Conservation (phyloP, 139 green algal genomes). For the Chlorella sp. region DNA sequence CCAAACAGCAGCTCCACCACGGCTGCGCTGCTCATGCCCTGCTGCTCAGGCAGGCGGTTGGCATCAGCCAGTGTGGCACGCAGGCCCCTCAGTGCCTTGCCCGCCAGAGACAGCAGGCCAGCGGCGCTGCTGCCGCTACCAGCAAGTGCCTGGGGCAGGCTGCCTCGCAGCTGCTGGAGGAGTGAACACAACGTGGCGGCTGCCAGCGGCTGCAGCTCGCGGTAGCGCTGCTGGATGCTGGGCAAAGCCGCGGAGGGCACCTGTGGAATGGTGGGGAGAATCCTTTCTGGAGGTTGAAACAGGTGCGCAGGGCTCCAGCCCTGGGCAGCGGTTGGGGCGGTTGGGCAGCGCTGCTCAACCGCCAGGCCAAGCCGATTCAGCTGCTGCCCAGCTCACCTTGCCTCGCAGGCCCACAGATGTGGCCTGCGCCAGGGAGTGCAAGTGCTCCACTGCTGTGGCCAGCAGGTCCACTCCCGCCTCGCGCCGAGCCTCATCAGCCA, state of each 20-base stretch:
- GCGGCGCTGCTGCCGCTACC: not conserved
- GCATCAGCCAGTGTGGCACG: conserved; percentile 3
- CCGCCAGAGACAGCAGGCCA: not conserved
- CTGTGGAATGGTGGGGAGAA: not conserved
- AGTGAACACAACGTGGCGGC: conserved; percentile 21
- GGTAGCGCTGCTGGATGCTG: not conserved
- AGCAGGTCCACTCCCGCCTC: conserved; percentile 12
- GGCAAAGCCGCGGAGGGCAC: conserved; percentile 21
- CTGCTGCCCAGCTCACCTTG: not conserved
- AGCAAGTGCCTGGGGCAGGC: not conserved
- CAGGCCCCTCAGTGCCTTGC: conserved; percentile 15
- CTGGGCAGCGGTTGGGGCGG: not conserved
- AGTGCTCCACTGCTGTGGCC: conserved; percentile 18
- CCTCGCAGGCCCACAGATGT: conserved; percentile 8
- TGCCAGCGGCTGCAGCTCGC: conserved; percentile 13
- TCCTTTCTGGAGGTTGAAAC: not conserved
- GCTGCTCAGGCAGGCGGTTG: not conserved
- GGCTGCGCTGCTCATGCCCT: conserved; percentile 14
- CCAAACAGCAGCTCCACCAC: conserved; percentile 5
- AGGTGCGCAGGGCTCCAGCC: not conserved
- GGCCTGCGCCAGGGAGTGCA: conserved; percentile 19
- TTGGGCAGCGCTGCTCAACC: not conserved
- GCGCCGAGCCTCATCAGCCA: not conserved
- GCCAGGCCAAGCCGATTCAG: not conserved
- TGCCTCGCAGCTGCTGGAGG: not conserved